These are phyloP conservation scores for Fusarium cicatricum DNA, from an alignment of 2,329 filamentous ascomycete genomes.

Conservation along the genomic window DNA sequence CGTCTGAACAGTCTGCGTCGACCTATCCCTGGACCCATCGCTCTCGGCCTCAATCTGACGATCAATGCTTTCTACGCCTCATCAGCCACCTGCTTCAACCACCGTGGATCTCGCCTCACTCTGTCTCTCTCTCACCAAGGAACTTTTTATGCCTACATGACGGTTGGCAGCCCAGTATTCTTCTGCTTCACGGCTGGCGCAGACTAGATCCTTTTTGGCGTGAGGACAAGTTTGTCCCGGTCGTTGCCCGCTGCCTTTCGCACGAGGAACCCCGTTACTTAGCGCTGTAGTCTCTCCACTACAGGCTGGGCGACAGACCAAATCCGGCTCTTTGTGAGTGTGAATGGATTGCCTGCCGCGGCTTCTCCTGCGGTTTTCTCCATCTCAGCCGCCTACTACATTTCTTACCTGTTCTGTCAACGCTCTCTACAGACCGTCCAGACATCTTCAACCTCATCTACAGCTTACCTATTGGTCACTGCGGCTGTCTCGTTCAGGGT, in stretches of 20 bases:
- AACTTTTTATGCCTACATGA: too few relatives aligned
- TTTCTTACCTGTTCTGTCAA: conserved; percentile 11
- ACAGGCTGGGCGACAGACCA: conserved; percentile 27
- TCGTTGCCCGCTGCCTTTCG: conserved; percentile 5
- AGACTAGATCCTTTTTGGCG: background rate
- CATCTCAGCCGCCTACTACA: background rate
- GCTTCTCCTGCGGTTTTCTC: conserved; percentile 9
- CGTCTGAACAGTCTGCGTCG: conserved; percentile 11
- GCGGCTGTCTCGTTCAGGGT: conserved; percentile 14
- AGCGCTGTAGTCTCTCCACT: conserved; percentile 27
- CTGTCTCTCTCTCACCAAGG: too few relatives aligned
- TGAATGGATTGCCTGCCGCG: conserved; percentile 12
- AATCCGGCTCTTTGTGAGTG: conserved; percentile 36
- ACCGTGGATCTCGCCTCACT: background rate
- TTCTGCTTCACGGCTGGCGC: background rate
- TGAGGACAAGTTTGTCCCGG: conserved; percentile 2
- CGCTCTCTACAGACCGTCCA: background rate
- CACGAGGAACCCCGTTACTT: conserved; percentile 16
- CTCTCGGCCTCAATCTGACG: conserved; percentile 4
- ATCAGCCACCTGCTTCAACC: background rate
- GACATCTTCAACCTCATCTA: conserved; percentile 4
- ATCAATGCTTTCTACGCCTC: background rate
- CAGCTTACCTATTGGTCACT: background rate
- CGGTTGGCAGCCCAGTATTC: background rate
- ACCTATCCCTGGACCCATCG: conserved; percentile 1